A percentile compares a stretch with the other conserved stretches of the same genome.
Evolutionary conservation across 306 rosid species (phyloP).

Genomic region (Rosa lucieae): DNA sequence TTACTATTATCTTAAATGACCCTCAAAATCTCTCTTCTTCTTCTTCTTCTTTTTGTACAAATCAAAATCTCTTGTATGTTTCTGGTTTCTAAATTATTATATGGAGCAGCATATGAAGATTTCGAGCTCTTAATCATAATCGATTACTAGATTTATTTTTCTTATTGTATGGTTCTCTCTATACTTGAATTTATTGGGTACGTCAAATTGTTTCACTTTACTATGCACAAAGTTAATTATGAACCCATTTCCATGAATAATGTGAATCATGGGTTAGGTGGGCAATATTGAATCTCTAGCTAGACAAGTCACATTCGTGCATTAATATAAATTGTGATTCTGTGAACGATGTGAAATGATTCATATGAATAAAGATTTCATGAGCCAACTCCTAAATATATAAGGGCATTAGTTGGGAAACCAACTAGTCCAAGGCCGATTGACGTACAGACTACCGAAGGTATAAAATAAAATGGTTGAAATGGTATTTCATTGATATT

Average conservation of each 20-base stretch:
- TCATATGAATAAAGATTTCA: not conserved
- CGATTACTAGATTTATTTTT: not conserved
- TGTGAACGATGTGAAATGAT: not conserved
- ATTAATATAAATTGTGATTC: not conserved
- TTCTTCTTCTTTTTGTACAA: too few relatives aligned
- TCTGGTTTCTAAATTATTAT: too few relatives aligned
- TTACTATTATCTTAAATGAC: not conserved
- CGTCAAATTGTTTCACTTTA: not conserved
- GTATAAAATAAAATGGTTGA: not conserved
- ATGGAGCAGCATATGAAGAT: not conserved
- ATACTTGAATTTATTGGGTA: not conserved
- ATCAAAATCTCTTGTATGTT: not conserved
- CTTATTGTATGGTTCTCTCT: not conserved
- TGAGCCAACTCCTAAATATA: not conserved
- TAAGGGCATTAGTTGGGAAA: not conserved
- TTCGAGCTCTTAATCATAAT: not conserved
- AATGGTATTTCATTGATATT: too few relatives aligned
- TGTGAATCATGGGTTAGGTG: not conserved
- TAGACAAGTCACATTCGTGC: slow-evolving; percentile 1
- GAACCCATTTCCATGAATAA: not conserved
- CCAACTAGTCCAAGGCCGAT: not conserved
- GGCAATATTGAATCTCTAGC: not conserved
- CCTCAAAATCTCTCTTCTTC: not conserved
- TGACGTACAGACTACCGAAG: not conserved
- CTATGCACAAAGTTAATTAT: not conserved